These are phyloP conservation scores for Exophiala dermatitidis DNA, from an alignment of 2,329 filamentous ascomycete species.

Conservation along the genomic window DNA sequence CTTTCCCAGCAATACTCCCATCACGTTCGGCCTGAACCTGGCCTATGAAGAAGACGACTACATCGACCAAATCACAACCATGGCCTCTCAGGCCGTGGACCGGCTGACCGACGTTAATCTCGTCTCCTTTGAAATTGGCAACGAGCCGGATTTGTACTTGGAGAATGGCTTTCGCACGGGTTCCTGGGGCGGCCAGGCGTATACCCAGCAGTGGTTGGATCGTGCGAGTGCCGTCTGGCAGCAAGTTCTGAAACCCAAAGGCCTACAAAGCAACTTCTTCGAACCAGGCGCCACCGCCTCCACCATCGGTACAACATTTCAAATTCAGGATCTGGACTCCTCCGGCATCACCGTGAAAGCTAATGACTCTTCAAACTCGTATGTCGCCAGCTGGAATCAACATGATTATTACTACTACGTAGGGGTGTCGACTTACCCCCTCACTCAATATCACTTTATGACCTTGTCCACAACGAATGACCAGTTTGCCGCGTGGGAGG, in stretches of 20 bases:
- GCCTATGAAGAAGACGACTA: constrained; percentile 43
- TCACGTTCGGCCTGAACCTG: constrained; percentile 47
- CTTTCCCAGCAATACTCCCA: constrained; percentile 44
- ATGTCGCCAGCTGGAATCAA: constrained; percentile 45
- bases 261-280: constrained; percentile 40
- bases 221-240: constrained; percentile 40
- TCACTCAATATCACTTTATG: constrained; percentile 43
- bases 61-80: constrained; percentile 37
- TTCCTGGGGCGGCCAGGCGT: constrained; percentile 39
- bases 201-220: constrained; percentile 42
- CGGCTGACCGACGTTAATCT: constrained; percentile 25
- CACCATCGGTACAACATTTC: constrained; percentile 47
- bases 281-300: constrained; percentile 45
- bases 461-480: constrained; percentile 41
- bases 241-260: constrained; percentile 40
- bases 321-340: constrained; percentile 37
- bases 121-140: constrained; percentile 31
- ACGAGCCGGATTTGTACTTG: constrained; percentile 30
- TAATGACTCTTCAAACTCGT: constrained; percentile 32
- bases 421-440: constrained; percentile 38
- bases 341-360: constrained; percentile 36
- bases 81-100: constrained; percentile 31
- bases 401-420: constrained; percentile 51
- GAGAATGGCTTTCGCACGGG: constrained; percentile 42
- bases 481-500: constrained; percentile 44